Conservation (phyloP, 345 rosid genomes). For the Erodium maritimum region DNA sequence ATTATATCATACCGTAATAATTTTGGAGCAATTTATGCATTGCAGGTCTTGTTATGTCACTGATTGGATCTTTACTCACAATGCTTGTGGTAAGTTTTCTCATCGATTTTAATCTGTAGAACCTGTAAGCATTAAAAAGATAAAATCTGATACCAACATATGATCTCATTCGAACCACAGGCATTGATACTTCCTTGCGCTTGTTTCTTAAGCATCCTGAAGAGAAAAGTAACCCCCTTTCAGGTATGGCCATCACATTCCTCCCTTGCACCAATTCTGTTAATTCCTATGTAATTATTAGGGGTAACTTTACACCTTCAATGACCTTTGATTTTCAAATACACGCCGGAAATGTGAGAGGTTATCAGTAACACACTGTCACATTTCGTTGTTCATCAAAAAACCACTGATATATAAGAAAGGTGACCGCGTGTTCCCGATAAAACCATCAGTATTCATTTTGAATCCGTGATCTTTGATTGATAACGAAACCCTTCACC, state of each 20-base stretch:
- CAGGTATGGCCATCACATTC: conserved; percentile 32
- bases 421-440: too few relatives aligned
- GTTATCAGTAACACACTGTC: too few relatives aligned
- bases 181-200: conserved; percentile 77
- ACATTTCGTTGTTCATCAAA: too few relatives aligned
- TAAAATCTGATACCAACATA: neutral
- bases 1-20: neutral
- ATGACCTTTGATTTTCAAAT: too few relatives aligned
- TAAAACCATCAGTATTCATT: too few relatives aligned
- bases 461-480: too few relatives aligned
- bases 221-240: conserved; percentile 33
- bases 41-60: conserved; percentile 64
- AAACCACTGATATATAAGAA: too few relatives aligned
- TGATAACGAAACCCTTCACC: too few relatives aligned
- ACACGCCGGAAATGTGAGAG: too few relatives aligned
- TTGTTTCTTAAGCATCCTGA: conserved; percentile 64
- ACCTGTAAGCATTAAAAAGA: neutral
- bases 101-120: neutral
- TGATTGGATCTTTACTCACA: conserved; percentile 67
- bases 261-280: too few relatives aligned
- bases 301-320: too few relatives aligned
- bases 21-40: neutral
- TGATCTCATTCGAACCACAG: conserved; percentile 17
- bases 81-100: conserved; percentile 67
- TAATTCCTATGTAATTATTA: too few relatives aligned